Evolutionary conservation across 2,329 filamentous ascomycete genomes (phyloP).

Genomic region (Paradendryphiella salina): DNA sequence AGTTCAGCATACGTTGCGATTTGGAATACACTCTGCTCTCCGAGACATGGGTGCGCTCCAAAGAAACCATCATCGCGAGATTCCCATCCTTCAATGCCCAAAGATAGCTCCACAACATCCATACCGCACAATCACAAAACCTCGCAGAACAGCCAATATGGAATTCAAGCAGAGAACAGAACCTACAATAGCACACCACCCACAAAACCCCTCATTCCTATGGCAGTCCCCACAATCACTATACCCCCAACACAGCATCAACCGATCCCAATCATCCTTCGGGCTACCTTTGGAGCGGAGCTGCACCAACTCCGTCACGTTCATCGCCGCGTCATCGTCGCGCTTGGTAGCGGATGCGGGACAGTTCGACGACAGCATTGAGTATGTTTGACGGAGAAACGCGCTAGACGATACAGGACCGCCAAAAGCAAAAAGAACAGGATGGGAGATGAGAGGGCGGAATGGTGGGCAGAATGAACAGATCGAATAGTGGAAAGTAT

Average conservation of each 20-base stretch:
- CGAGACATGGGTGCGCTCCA: too few relatives aligned
- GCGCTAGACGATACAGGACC: neutral
- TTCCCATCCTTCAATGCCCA: too few relatives aligned
- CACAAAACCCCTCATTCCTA: conserved; percentile 44
- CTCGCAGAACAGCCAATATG: neutral
- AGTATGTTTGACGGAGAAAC: neutral
- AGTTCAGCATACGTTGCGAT: neutral
- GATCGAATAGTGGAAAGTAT: too few relatives aligned
- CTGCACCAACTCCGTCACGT: conserved; percentile 30
- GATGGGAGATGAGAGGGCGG: neutral
- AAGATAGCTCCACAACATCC: too few relatives aligned
- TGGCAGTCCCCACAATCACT: conserved; percentile 45
- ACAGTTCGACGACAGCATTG: conserved; percentile 21
- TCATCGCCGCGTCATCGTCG: conserved; percentile 12
- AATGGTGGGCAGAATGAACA: too few relatives aligned
- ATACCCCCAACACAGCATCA: conserved; percentile 43
- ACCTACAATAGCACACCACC: conserved; percentile 52
- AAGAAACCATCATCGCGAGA: neutral
- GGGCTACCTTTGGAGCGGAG: conserved; percentile 34
- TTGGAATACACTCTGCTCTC: too few relatives aligned
- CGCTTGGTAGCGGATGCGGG: conserved; percentile 8
- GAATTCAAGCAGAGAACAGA: neutral
- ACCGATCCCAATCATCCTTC: conserved; percentile 37
- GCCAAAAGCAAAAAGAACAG: neutral
- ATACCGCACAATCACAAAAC: too few relatives aligned